A percentile compares a stretch with the other conserved stretches of the same genome.
phyloP scores from a whole-genome alignment of 352 stramenopile genomes.

The Pythium volutum region DNA sequence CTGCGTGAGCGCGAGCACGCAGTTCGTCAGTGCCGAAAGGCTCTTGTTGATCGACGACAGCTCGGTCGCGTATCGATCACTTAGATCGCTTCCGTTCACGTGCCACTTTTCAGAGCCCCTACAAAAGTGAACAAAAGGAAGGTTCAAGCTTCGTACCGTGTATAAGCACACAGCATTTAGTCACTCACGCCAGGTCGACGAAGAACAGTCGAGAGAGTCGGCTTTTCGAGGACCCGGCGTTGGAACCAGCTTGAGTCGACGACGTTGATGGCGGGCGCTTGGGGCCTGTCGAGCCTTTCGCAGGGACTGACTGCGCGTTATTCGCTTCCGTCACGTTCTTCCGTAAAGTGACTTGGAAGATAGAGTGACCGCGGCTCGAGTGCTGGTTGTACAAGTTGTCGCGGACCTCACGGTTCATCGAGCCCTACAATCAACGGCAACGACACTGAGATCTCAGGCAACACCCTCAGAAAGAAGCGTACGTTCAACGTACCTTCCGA shows the following conservation, averaged over 20 bases:
- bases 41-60: slow-evolving; percentile 73
- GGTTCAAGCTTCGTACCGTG: not conserved
- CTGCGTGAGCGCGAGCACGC: slow-evolving; percentile 64
- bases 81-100: slow-evolving; percentile 46
- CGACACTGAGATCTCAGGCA: not conserved
- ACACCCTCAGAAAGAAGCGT: not conserved
- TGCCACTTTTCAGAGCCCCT: slow-evolving; percentile 75
- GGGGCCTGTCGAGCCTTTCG: slow-evolving; percentile 2
- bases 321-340: slow-evolving; percentile 26
- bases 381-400: slow-evolving; percentile 77
- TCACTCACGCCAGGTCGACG: slow-evolving; percentile 61
- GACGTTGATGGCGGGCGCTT: not conserved
- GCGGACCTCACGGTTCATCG: slow-evolving; percentile 58
- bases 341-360: slow-evolving; percentile 69
- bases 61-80: slow-evolving; percentile 61
- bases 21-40: slow-evolving; percentile 71
- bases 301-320: not conserved
- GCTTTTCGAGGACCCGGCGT: slow-evolving; percentile 18
- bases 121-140: not conserved
- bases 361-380: slow-evolving; percentile 61
- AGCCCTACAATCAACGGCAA: slow-evolving; percentile 46
- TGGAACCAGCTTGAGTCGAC: not conserved
- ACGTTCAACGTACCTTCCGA: slow-evolving; percentile 38
- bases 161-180: not conserved
- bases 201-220: slow-evolving; percentile 61